phyloP scores from a whole-genome alignment of 148 eudicot genomes.

The Selenicereus undatus region DNA sequence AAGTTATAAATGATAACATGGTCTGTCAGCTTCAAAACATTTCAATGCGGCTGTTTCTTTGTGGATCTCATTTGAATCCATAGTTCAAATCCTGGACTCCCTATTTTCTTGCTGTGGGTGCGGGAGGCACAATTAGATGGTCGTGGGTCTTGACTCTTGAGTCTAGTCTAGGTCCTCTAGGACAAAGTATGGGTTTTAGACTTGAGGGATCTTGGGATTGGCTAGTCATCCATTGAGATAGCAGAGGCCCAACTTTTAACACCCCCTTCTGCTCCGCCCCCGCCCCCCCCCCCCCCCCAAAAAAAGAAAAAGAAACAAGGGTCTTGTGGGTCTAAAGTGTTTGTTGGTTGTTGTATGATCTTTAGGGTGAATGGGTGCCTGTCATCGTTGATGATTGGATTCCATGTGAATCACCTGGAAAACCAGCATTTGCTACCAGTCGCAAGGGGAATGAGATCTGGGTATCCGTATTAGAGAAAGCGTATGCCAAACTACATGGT shows the following conservation, averaged over 20 bases:
- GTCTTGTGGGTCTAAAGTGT: neutral
- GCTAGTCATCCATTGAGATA: neutral
- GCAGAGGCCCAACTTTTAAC: neutral
- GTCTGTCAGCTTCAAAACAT: no score
- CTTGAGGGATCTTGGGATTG: neutral
- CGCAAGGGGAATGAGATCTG: slow-evolving; percentile 83
- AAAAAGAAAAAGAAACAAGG: neutral
- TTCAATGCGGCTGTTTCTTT: no score
- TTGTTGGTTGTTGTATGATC: slow-evolving; percentile 10
- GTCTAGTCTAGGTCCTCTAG: neutral
- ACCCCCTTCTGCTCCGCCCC: neutral
- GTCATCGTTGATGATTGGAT: slow-evolving; percentile 99
- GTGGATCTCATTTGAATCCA: no score
- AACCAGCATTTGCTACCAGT: slow-evolving; percentile 98
- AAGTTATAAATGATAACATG: no score
- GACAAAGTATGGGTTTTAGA: neutral
- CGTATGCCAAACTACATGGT: slow-evolving; percentile 98
- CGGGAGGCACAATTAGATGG: neutral
- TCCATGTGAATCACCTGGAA: slow-evolving; percentile 95
- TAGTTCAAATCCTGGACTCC: no score
- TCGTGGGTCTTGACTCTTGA: neutral
- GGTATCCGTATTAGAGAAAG: slow-evolving; percentile 95
- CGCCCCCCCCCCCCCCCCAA: neutral
- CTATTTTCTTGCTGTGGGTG: no score
- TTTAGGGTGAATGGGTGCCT: slow-evolving; percentile 99